These are phyloP conservation scores for Rhodotorula kratochvilovae DNA, from an alignment of 768 basidiomycete genomes.

Conservation along the genomic window DNA sequence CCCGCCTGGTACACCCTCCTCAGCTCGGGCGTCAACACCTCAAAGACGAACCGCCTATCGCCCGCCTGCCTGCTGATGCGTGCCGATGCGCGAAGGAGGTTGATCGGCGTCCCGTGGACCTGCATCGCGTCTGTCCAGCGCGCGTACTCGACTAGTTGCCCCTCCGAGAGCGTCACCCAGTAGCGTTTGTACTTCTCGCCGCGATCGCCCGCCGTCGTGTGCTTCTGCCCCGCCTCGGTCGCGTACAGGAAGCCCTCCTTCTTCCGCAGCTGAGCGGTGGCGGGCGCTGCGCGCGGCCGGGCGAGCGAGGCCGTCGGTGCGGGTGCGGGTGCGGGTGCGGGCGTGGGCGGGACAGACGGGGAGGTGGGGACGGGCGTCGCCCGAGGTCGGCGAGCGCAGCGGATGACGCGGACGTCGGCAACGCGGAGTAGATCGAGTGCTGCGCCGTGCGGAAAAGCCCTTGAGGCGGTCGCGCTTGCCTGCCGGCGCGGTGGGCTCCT, in stretches of 20 bases:
- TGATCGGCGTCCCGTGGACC: constrained; percentile 37
- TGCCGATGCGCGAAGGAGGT: constrained; percentile 37
- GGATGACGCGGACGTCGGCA: constrained; percentile 16
- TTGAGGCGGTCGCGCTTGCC: constrained; percentile 27
- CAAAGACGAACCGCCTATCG: constrained; percentile 34
- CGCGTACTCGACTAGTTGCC: constrained; percentile 39
- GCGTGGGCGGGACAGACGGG: background rate
- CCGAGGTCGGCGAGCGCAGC: constrained; percentile 4
- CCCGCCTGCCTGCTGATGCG: constrained; percentile 18
- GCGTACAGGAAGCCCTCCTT: constrained; percentile 41
- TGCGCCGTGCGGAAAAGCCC: constrained; percentile 20
- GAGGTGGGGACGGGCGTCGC: background rate
- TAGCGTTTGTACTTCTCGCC: constrained; percentile 27
- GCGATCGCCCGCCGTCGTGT: constrained; percentile 28
- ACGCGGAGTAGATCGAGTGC: constrained; percentile 12
- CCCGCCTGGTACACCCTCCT: constrained; percentile 37
- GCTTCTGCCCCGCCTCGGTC: constrained; percentile 26
- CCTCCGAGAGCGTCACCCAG: constrained; percentile 37
- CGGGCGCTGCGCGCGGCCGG: background rate
- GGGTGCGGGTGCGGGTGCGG: background rate
- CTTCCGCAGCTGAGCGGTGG: constrained; percentile 9
- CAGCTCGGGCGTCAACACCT: constrained; percentile 37
- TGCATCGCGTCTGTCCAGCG: constrained; percentile 24
- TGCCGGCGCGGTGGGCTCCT: background rate
- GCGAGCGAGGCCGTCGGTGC: background rate